These are phyloP conservation scores for Aulographum hederae DNA, from an alignment of 2,329 filamentous ascomycete genomes.

Conservation along the genomic window DNA sequence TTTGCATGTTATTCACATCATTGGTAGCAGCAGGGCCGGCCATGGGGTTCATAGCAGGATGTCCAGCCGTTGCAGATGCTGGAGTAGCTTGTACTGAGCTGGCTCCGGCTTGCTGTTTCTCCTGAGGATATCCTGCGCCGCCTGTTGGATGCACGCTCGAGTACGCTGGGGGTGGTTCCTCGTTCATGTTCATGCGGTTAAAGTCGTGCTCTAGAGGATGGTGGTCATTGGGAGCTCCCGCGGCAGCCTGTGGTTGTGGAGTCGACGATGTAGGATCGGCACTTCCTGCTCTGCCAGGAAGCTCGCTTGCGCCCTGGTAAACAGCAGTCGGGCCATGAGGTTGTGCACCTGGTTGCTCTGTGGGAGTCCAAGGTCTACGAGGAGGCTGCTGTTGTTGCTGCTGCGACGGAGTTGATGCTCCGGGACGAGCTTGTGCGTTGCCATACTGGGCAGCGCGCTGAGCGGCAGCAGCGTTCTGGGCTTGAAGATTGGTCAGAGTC, in stretches of 20 bases:
- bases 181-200: slow-evolving; percentile 59
- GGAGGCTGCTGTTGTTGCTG: slow-evolving; percentile 20
- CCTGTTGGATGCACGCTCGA: slow-evolving; percentile 43
- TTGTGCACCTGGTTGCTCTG: slow-evolving; percentile 69
- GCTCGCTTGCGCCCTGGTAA: slow-evolving; percentile 69
- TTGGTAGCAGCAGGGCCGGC: slow-evolving; percentile 18
- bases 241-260: slow-evolving; percentile 10
- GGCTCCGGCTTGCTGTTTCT: slow-evolving; percentile 43
- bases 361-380: slow-evolving; percentile 79
- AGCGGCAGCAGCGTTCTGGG: slow-evolving; percentile 62
- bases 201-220: slow-evolving; percentile 69
- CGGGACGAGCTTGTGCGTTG: slow-evolving; percentile 21
- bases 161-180: slow-evolving; percentile 89
- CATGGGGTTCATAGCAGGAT: slow-evolving; percentile 11
- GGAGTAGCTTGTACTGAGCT: not conserved
- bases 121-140: slow-evolving; percentile 46
- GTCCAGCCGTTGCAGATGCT: slow-evolving; percentile 2
- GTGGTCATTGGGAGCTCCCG: slow-evolving; percentile 20
- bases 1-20: slow-evolving; percentile 21
- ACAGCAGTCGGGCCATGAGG: slow-evolving; percentile 81
- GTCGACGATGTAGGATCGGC: not conserved
- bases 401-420: slow-evolving; percentile 16
- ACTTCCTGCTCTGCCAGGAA: slow-evolving; percentile 20
- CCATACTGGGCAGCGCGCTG: slow-evolving; percentile 65
- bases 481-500: slow-evolving; percentile 57